phyloP scores from a whole-genome alignment of 495 filamentous ascomycete genomes.

The Podospora tetraspora region DNA sequence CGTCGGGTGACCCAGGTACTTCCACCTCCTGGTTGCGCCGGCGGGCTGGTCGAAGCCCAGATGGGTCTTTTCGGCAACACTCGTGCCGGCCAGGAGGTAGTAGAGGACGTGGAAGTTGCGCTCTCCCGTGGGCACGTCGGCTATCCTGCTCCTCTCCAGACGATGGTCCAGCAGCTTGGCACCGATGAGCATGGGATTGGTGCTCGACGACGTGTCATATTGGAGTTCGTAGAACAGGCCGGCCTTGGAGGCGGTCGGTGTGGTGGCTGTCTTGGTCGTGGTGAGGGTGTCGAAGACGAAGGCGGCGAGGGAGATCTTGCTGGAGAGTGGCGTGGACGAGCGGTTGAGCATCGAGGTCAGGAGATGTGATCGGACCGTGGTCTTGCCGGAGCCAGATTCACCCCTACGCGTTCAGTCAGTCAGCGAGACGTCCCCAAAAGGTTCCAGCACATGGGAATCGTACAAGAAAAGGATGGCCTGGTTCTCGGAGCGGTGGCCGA shows the following conservation, averaged over 20 bases:
- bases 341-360: conserved; percentile 77
- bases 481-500: conserved; percentile 87
- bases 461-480: conserved; percentile 90
- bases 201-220: conserved; percentile 81
- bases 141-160: conserved; percentile 82
- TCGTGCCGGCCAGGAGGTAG: conserved; percentile 90
- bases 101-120: conserved; percentile 95
- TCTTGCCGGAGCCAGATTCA: conserved; percentile 93
- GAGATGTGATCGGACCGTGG: conserved; percentile 83
- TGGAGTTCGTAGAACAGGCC: conserved; percentile 94
- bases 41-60: conserved; percentile 69
- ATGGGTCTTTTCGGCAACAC: conserved; percentile 81
- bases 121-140: conserved; percentile 88
- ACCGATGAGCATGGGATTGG: conserved; percentile 78
- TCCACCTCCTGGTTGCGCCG: conserved; percentile 73
- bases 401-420: conserved; percentile 53
- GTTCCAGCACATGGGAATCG: conserved; percentile 2
- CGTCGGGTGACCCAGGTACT: conserved; percentile 91
- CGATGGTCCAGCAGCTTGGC: conserved; percentile 92
- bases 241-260: conserved; percentile 89
- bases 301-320: conserved; percentile 84
- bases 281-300: conserved; percentile 95
- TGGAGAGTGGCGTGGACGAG: conserved; percentile 85
- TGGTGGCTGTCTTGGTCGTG: conserved; percentile 95
- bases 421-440: background rate